A percentile compares a stretch with the other conserved stretches of the same genome.
phyloP scores from a whole-genome alignment of 371 early-diverging fungal species.

The Mortierella sp. region DNA sequence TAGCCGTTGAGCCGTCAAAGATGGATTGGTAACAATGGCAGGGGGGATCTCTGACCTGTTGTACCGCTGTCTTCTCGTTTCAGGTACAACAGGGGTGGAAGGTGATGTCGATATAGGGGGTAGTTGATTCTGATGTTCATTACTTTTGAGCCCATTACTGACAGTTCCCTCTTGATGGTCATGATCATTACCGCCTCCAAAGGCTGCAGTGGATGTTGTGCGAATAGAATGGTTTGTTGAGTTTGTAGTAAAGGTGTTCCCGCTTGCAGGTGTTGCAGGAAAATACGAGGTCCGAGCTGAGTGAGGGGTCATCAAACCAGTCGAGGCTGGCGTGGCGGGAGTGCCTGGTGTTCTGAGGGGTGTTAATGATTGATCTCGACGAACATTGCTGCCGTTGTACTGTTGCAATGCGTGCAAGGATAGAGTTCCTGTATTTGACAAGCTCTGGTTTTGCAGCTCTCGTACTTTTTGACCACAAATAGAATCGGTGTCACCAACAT shows the following conservation, averaged over 20 bases:
- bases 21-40: constrained; percentile 31
- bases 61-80: constrained; percentile 19
- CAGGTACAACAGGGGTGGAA: constrained; percentile 10
- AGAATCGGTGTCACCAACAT: neutral
- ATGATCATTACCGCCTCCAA: neutral
- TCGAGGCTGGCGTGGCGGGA: constrained; percentile 25
- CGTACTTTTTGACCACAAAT: neutral
- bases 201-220: constrained; percentile 8
- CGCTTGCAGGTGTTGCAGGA: constrained; percentile 33
- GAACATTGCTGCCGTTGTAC: neutral
- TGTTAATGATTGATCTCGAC: constrained; percentile 5
- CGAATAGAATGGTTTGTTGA: constrained; percentile 8
- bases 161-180: neutral
- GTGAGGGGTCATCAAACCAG: constrained; percentile 17
- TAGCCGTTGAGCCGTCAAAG: constrained; percentile 1
- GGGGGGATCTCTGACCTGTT: constrained; percentile 22
- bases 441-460: neutral
- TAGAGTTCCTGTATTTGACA: neutral
- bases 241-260: constrained; percentile 4
- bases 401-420: neutral
- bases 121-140: neutral
- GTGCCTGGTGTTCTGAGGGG: constrained; percentile 21
- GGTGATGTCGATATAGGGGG: constrained; percentile 5
- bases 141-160: neutral
- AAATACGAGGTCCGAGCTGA: constrained; percentile 31